Base-by-base conservation (phyloP, 495 filamentous ascomycete species). In the Daldinia loculata region DNA sequence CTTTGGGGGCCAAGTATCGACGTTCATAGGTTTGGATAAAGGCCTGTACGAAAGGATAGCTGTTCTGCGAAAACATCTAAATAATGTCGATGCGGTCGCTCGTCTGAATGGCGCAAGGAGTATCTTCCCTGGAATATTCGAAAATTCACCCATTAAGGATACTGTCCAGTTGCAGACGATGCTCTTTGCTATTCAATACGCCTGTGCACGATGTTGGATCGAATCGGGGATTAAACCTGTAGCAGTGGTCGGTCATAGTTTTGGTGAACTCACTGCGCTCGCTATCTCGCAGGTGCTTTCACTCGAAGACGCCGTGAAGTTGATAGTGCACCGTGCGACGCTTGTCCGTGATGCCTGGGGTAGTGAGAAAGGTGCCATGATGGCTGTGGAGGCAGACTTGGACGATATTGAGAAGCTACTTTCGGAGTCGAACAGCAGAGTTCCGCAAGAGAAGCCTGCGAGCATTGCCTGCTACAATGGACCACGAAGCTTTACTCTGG, bases 401-500 rank as follows among this genome's bases (percentile, higher is more conserved):
- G 45, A 62, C 6, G 62, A 69, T 3, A 66, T 84, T 2, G 41
- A 78, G 24, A 68, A 72, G 39, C 30, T 81, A 12, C 56, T 81
- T 0, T 51, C 58, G 3, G 74, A 80, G 50, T 53, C 67, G 2
- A 72, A 63, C n/a, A 14, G 12, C 4, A 72, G 34, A 39, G 30
- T 68, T 11, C 61, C 64, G 19, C 24, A 53, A 39, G 70, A 69
- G 39, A 66, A 66, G 34, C 51, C 61, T 0, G 65, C 50, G 6
- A 66, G 61, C n/a, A 84, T 87, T 64, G 84, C 85, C 0, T 87
- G 85, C 65, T 83, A 79, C 66, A 88, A 87, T 65, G 83, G 82
- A 0, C 81, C 82, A 6, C 72, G 77, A 12, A 85, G 79, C 65
- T 84, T 84, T 41, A 84, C 81, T 0, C 61, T 87, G 6, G 84